These are phyloP conservation scores for Suillus weaverae DNA, from an alignment of 768 basidiomycete species.

Conservation along the genomic window DNA sequence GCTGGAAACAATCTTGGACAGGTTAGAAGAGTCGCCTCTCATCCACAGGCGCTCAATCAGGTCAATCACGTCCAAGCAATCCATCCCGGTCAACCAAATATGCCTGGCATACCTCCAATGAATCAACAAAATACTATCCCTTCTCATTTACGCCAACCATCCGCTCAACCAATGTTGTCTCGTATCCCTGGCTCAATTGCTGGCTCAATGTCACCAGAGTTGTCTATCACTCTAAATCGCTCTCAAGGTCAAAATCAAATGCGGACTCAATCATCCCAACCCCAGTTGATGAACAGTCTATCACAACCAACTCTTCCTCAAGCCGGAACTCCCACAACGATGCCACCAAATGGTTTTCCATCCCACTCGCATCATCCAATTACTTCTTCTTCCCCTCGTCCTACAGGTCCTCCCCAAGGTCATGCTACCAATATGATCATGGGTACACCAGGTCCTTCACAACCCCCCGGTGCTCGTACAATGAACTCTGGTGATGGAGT, in stretches of 20 bases:
- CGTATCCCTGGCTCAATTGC: slow-evolving; percentile 34
- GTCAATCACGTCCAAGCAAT: slow-evolving; percentile 36
- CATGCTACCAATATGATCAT: slow-evolving; percentile 33
- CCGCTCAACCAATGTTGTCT: slow-evolving; percentile 35
- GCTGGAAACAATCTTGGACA: slow-evolving; percentile 34
- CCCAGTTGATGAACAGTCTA: slow-evolving; percentile 50
- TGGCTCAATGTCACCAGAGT: slow-evolving; percentile 44
- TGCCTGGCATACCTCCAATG: slow-evolving; percentile 41
- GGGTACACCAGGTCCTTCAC: slow-evolving; percentile 31
- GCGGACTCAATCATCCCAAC: slow-evolving; percentile 44
- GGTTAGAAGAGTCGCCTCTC: slow-evolving; percentile 58
- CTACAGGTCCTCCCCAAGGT: slow-evolving; percentile 28
- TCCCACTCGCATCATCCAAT: slow-evolving; percentile 32
- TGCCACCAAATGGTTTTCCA: slow-evolving; percentile 32
- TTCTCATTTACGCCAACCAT: slow-evolving; percentile 34
- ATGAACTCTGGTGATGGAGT: slow-evolving; percentile 49
- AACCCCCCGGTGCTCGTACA: slow-evolving; percentile 31
- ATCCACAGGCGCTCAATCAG: slow-evolving; percentile 49
- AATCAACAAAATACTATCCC: slow-evolving; percentile 45
- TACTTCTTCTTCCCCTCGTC: slow-evolving; percentile 31
- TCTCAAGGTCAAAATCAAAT: slow-evolving; percentile 41
- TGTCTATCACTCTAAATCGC: slow-evolving; percentile 36
- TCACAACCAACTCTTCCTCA: slow-evolving; percentile 36
- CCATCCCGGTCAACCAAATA: slow-evolving; percentile 36
- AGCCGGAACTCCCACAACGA: slow-evolving; percentile 27